Base-by-base conservation (phyloP, 495 filamentous ascomycete genomes). In the Apodospora peruviana region DNA sequence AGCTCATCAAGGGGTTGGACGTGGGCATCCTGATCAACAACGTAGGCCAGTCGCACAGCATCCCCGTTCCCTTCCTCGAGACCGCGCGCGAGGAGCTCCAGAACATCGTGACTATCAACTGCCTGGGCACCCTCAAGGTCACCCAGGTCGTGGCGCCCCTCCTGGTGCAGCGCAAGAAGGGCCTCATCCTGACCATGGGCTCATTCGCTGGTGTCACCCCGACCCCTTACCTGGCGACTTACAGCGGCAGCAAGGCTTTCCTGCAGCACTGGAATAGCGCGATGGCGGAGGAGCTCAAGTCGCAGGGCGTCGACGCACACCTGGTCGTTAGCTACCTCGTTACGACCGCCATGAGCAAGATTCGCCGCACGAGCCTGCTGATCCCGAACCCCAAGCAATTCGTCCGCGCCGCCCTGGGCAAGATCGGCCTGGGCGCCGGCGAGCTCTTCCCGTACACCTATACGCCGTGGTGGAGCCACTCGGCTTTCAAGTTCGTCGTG, bases 161-260 rank as follows among this genome's bases (percentile, higher is more conserved):
- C 45, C 93, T 99, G 83, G 74, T 83, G 19, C 72, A 82, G 58
- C 86, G 90, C 53, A 85, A 83, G 62, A 83, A 84, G 40, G 93
- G 94, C 23, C 74, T 99, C 20, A 90, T 99, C 59, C 72, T 99
- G 21, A 99, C 91, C 40, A 96, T 99, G 90, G 94, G 91, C 36
- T 95, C 88, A 35, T 93, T 96, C 60, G 93, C 86, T 48, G 94
- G 91, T 47, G 78, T 90, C 50, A 73, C 93, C 50, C 94, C 94
- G 16, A 95, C 90, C 2, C 94, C 93, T 2, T 81, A 95, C 22
- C 81, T 99, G 14, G 93, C 94, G 18, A 96, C 91, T 5, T 99
- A 99, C 78, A 94, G 88, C 49, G 94, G 94, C 47, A 88, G 82
- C 79, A 99, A 99, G 74, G 91, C 94, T 20, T 99, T 99, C 78